Base-by-base conservation (phyloP, 495 filamentous ascomycete species). In the Paragyromitra xinjiangensis region DNA sequence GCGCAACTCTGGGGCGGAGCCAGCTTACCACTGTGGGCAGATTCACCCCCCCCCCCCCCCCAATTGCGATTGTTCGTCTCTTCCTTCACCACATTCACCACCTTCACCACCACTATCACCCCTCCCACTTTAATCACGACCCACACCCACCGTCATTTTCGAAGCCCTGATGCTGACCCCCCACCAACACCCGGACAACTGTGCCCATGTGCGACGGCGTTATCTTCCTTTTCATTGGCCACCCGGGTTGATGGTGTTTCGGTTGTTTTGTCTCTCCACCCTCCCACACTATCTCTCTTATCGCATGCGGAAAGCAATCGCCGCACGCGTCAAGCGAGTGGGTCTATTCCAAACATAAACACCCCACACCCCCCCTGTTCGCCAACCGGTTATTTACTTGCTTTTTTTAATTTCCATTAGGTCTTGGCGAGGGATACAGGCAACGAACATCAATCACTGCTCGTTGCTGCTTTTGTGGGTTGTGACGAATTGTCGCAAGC, bases 241-340 rank as follows among this genome's bases (percentile, higher is more conserved):
- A 19, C 39, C 48, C 26, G 14, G 16, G 29, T 40, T 58, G 50
- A 51, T 71, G 64, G 76, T 63, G 50, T 78, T 71, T 78, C 62
- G 64, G 76, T 78, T 78, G 65, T 71, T 48, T 71, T 58, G 59
- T 61, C 44, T 48, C 59, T 42, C 37, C 69, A 34, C 64, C 12
- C 58, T 44, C 51, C 72, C 65, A 55, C 73, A 62, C 69, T 77
- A 77, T 77, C 67, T 78, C 55, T 59, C 77, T 79, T 79, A 79
- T 79, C 77, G 75, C 77, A 79, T 79, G 40, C 77, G 77, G 77
- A 77, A 75, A 75, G 75, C 64, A 71, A 66, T 79, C 61, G 63
- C 77, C 75, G 77, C 77, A 79, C 77, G 77, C 74, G 74, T 78
- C 77, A 78, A 78, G 76, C 65, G 73, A 77, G 62, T 63, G 66